Conservation (phyloP, 371 early-diverging fungal genomes). For the Blyttiomyces sp. region DNA sequence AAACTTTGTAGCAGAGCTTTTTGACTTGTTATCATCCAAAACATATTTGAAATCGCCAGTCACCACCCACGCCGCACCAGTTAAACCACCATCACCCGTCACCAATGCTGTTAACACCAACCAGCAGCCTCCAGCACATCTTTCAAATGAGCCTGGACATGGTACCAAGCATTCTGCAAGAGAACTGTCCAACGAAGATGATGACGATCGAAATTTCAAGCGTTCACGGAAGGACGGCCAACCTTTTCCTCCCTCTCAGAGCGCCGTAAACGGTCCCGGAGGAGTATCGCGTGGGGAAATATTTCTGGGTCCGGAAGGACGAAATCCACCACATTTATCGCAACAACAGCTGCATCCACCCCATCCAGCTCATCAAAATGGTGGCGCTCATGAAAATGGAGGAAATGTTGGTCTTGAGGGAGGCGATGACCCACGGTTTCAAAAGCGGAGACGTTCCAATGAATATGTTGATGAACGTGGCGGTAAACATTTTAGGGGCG, state of each 20-base stretch:
- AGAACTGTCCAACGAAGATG: slow-evolving; percentile 38
- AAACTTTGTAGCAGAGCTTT: slow-evolving; percentile 64
- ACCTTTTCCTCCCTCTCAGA: background rate
- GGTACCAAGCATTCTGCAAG: background rate
- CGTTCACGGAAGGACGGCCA: slow-evolving; percentile 48
- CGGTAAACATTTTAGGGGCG: too few species aligned
- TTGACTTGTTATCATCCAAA: slow-evolving; percentile 44
- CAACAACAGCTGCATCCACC: background rate
- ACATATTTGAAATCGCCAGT: slow-evolving; percentile 21
- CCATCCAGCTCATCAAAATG: background rate
- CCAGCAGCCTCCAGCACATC: too few species aligned
- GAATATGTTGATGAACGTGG: too few species aligned
- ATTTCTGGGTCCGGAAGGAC: background rate
- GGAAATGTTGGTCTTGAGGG: slow-evolving; percentile 3
- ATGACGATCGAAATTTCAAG: slow-evolving; percentile 71
- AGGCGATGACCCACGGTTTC: too few species aligned
- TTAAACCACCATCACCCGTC: too few species aligned
- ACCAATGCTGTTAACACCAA: too few species aligned
- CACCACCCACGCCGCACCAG: background rate
- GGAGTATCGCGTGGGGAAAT: background rate
- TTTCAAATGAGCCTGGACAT: too few species aligned
- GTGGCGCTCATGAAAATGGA: slow-evolving; percentile 4
- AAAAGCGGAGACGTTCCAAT: too few species aligned
- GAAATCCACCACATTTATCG: background rate
- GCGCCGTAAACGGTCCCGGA: slow-evolving; percentile 2